Base-by-base conservation (phyloP, 768 basidiomycete species). In the Hericium alpestre region DNA sequence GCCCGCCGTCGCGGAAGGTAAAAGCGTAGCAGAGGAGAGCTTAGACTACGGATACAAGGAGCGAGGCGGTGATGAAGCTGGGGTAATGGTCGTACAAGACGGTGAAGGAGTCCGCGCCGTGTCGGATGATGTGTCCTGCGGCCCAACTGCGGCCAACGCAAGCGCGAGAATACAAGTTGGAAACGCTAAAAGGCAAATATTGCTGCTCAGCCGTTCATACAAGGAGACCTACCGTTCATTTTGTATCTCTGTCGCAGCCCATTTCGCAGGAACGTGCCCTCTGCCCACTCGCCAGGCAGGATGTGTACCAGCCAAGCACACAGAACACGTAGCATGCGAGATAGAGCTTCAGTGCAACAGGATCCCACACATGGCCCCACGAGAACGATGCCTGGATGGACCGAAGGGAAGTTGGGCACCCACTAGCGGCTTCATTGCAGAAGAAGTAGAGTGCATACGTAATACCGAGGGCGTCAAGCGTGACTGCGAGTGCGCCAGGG, bases 41-140 rank as follows among this genome's bases (percentile, higher is more conserved):
- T 71, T 96, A 94, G 22, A 82, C 64, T 53, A 87, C 56, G 1
- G 92, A 79, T 86, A 93, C 92, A 58, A 84, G 58, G 32, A 93
- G 62, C 1, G 92, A 78, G 0, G 93, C 91, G 13, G 93, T 92
- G 39, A 87, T 70, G 58, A 99, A 82, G 47, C 93, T 92, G 49
- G 93, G 71, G 86, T 88, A 98, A 73, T 90, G 88, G 61, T 95
- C 83, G 72, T 96, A 93, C 59, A 96, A 67, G 72, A 92, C 90
- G 0, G 93, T 92, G 74, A 96, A 88, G 0, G 87, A 78, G 58
- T 82, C 73, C 25, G 86, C 82, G 1, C 96, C 96, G 59, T 76
- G 80, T 56, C n/a, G 83, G 57, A 81, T 72, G 67, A 96, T 82
- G 55, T 78, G 71, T 15, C 90, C 92, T 10, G 73, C 70, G n/a